Conservation (phyloP, 371 early-diverging fungal species). For the Mortierella sp. region DNA sequence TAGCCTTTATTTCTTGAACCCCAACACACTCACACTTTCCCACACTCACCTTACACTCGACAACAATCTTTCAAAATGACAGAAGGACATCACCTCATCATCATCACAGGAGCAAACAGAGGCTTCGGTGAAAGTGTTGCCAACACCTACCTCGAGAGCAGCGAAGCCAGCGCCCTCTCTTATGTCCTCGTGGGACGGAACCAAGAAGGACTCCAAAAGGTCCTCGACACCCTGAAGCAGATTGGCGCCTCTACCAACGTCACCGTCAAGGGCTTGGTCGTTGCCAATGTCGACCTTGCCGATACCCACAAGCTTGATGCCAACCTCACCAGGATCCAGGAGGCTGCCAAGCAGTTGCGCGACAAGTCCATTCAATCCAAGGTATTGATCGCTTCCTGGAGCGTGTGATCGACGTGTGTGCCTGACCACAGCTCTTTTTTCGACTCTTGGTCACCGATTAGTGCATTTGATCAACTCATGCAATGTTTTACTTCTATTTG, state of each 20-base stretch:
- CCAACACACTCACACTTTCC: neutral
- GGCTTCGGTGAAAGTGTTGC: slow-evolving; percentile 85
- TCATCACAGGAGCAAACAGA: slow-evolving; percentile 88
- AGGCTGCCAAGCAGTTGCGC: slow-evolving; percentile 33
- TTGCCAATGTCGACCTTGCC: slow-evolving; percentile 45
- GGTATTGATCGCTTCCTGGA: neutral
- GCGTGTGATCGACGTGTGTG: neutral
- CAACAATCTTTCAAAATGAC: slow-evolving; percentile 18
- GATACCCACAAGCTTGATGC: slow-evolving; percentile 25
- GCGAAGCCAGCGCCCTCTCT: slow-evolving; percentile 43
- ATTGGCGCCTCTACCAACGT: slow-evolving; percentile 14
- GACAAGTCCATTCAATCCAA: slow-evolving; percentile 20
- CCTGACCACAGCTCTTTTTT: neutral
- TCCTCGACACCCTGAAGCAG: slow-evolving; percentile 33
- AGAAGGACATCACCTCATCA: slow-evolving; percentile 60
- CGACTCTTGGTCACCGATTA: neutral
- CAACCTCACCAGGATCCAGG: slow-evolving; percentile 39
- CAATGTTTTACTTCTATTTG: neutral
- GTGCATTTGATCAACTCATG: neutral
- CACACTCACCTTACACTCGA: neutral
- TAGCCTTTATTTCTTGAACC: neutral
- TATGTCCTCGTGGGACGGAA: slow-evolving; percentile 68
- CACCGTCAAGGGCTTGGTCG: slow-evolving; percentile 26
- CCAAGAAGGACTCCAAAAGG: slow-evolving; percentile 24
- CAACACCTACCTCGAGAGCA: slow-evolving; percentile 32